Conservation (phyloP, 2,329 filamentous ascomycete genomes). For the Colletotrichum chlorophyti region DNA sequence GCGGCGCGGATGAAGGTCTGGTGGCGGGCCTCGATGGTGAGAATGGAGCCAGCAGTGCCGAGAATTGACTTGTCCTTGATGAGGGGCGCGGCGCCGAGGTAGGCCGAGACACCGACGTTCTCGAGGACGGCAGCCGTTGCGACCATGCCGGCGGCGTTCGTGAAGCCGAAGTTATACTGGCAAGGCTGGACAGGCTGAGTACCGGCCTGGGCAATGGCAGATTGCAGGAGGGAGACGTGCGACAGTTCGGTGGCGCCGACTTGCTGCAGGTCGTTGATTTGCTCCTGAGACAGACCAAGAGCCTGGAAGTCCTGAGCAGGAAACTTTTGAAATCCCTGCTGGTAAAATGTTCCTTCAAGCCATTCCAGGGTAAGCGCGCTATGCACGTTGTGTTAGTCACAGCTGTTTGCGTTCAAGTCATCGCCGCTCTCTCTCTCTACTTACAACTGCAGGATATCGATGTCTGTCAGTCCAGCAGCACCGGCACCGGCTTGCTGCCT, state of each 20-base stretch:
- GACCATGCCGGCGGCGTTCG: slow-evolving; percentile 71
- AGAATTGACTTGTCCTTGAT: slow-evolving; percentile 67
- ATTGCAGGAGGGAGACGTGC: slow-evolving; percentile 66
- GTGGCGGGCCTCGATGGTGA: slow-evolving; percentile 77
- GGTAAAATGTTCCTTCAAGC: slow-evolving; percentile 77
- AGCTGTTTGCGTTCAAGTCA: background rate
- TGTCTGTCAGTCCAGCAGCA: slow-evolving; percentile 55
- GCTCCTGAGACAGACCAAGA: slow-evolving; percentile 60
- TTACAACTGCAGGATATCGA: slow-evolving; percentile 67
- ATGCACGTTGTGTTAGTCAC: slow-evolving; percentile 1
- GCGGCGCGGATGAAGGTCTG: slow-evolving; percentile 74
- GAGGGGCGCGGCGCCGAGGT: slow-evolving; percentile 74
- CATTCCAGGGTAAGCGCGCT: slow-evolving; percentile 77
- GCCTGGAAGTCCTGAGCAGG: slow-evolving; percentile 68
- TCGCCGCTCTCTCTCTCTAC: slow-evolving; percentile 30
- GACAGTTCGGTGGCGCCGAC: slow-evolving; percentile 34
- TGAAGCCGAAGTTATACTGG: slow-evolving; percentile 75
- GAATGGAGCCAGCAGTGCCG: slow-evolving; percentile 71
- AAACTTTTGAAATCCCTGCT: slow-evolving; percentile 73
- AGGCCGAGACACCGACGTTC: slow-evolving; percentile 76
- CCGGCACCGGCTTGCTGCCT: slow-evolving; percentile 57
- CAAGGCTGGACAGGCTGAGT: slow-evolving; percentile 72
- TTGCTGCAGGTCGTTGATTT: slow-evolving; percentile 54
- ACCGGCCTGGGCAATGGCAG: slow-evolving; percentile 66
- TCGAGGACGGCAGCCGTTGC: slow-evolving; percentile 74